Conservation (phyloP, 495 filamentous ascomycete species). For the Penicillium canariense region DNA sequence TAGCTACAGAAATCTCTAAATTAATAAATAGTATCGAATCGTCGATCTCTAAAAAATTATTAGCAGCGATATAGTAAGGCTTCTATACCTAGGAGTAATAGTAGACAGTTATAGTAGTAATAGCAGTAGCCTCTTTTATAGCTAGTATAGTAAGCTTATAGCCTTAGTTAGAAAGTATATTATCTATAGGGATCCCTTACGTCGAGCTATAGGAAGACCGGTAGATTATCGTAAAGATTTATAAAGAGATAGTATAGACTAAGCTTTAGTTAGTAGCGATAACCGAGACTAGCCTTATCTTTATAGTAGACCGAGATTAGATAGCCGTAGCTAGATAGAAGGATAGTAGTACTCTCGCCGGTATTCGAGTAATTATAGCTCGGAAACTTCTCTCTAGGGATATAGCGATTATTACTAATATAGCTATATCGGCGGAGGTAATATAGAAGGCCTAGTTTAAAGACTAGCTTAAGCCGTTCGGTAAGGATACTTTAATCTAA, state of each 20-base stretch:
- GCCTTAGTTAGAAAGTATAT: too few relatives aligned
- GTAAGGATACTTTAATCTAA: constrained; percentile 10
- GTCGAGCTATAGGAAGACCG: constrained; percentile 5
- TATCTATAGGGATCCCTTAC: background rate
- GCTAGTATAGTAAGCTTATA: background rate
- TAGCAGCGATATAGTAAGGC: constrained; percentile 12
- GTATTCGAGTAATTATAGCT: constrained; percentile 9
- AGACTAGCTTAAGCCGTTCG: constrained; percentile 8
- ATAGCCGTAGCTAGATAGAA: background rate
- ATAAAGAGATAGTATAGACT: background rate
- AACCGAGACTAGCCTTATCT: constrained; percentile 1
- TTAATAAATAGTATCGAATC: too few relatives aligned
- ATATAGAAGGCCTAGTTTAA: constrained; percentile 2
- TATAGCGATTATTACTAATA: constrained; percentile 7
- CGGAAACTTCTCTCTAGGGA: constrained; percentile 15
- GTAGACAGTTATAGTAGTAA: constrained; percentile 1
- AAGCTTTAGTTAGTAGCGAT: background rate
- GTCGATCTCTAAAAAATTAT: too few relatives aligned
- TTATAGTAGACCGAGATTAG: background rate
- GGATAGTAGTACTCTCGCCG: constrained; percentile 4
- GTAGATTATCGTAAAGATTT: constrained; percentile 6
- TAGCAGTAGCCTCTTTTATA: too few relatives aligned
- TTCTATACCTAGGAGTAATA: constrained; percentile 8
- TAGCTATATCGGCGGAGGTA: constrained; percentile 9
- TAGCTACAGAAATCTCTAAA: constrained; percentile 1